These are phyloP conservation scores for Pittosporum tobira DNA, from an alignment of 129 eudicot species.

Conservation along the genomic window DNA sequence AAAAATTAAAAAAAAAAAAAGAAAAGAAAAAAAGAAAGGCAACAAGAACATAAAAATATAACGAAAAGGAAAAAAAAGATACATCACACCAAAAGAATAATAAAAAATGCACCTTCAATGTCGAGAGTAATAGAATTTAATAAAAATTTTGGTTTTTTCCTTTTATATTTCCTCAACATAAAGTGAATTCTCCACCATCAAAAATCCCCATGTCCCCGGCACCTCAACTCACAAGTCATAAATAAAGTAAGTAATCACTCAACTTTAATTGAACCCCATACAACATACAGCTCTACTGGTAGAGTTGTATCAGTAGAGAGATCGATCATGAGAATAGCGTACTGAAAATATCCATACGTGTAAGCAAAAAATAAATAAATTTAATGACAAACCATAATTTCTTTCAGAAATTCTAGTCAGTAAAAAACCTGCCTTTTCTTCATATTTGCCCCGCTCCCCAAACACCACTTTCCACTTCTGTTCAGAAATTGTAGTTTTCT, in stretches of 20 bases:
- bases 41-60: no score
- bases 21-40: no score
- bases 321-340: constrained; percentile 2
- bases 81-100: no score
- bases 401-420: not conserved
- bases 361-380: constrained; percentile 7
- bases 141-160: not conserved
- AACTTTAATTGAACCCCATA: not conserved
- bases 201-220: not conserved
- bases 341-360: not conserved
- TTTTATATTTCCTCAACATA: not conserved
- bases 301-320: not conserved
- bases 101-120: not conserved
- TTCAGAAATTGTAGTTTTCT: not conserved
- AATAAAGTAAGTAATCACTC: not conserved
- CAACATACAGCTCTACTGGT: not conserved
- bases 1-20: not conserved
- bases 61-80: no score
- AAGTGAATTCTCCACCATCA: no score
- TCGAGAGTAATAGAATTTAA: not conserved
- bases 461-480: not conserved
- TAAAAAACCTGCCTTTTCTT: not conserved
- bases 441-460: not conserved
- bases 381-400: not conserved
- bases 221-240: no score